A percentile compares a stretch with the other conserved stretches of the same genome.
Conservation (phyloP, 1,284 basidiomycete species). For the Meripilus lineatus region DNA sequence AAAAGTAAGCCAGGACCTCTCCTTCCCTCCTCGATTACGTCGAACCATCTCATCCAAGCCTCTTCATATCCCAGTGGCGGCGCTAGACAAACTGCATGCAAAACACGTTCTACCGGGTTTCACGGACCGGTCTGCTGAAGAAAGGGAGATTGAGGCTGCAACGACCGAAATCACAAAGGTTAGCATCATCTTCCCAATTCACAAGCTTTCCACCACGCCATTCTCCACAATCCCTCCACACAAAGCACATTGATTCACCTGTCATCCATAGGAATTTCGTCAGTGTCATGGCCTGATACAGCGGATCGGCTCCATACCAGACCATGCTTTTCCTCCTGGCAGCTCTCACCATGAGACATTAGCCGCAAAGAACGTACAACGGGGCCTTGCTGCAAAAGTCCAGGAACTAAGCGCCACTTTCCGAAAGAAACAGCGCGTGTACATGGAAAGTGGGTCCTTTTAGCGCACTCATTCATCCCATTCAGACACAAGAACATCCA, state of each 20-base stretch:
- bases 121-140: constrained; percentile 89
- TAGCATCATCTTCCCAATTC: constrained; percentile 18
- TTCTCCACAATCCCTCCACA: constrained; percentile 8
- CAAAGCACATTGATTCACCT: not conserved
- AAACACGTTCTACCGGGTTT: constrained; percentile 96
- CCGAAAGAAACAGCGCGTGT: constrained; percentile 95
- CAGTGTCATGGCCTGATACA: constrained; percentile 78
- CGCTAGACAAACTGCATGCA: constrained; percentile 90
- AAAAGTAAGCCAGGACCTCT: constrained; percentile 64
- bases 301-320: constrained; percentile 48
- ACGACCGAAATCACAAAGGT: constrained; percentile 89
- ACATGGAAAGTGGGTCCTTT: constrained; percentile 86
- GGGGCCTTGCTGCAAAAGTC: constrained; percentile 89
- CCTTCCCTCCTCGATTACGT: constrained; percentile 11
- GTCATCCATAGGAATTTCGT: constrained; percentile 75
- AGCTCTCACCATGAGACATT: constrained; percentile 54
- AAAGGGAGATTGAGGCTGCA: constrained; percentile 86
- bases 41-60: constrained; percentile 20
- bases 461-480: not conserved
- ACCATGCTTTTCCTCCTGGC: constrained; percentile 40
- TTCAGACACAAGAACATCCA: too few species aligned
- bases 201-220: constrained; percentile 14
- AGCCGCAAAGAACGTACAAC: constrained; percentile 94
- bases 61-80: constrained; percentile 48
- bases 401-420: constrained; percentile 93